Evolutionary conservation across 768 basidiomycete genomes (phyloP), one percentile per base, ranked within the genome.

Genomic region (Russula abietina): DNA sequence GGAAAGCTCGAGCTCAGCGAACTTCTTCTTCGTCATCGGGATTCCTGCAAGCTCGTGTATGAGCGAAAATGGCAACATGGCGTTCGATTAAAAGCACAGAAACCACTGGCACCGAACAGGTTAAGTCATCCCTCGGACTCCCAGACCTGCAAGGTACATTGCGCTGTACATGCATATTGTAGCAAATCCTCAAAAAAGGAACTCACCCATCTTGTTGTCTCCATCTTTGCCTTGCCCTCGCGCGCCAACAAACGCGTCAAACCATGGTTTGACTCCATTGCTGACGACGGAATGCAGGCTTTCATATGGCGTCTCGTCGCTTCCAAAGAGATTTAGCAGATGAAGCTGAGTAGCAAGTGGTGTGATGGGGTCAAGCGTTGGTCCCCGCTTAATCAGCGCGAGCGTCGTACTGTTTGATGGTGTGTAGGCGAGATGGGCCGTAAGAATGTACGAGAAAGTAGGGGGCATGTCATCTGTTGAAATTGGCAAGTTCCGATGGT

Each of bases 11-110:
- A 98, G 86, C 70, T 99, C 97, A 9, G 97, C 96, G 71, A 98
- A 98, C 76, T 98, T 98, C 80, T 95, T 95, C 83, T 98, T 98
- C 51, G 96, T 94, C 82, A 97, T 92, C 3, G 97, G 97, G 61
- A 99, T 98, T 55, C 87, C 87, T 84, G 70, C 38, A 7, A 59
- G 3, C 12, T 4, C 12, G 22, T 53, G 45, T 5, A 33, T 64
- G 46, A 57, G 61, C 30, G 12, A 30, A n/a, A 53, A 49, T 48
- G 14, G n/a, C 36, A 22, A 51, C 24, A 36, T 11, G 16, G 24
- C 22, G 17, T 48, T 50, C 16, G 26, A 33, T 33, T 24, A 32
- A 45, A 19, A 22, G 38, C 46, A 45, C 12, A 46, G n/a, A 10
- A 17, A 11, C 7, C 2, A 48, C 14, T 39, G 33, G 30, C 19